These are phyloP conservation scores for Candida railenensis DNA, from an alignment of 805 yeast genomes.

Conservation along the genomic window DNA sequence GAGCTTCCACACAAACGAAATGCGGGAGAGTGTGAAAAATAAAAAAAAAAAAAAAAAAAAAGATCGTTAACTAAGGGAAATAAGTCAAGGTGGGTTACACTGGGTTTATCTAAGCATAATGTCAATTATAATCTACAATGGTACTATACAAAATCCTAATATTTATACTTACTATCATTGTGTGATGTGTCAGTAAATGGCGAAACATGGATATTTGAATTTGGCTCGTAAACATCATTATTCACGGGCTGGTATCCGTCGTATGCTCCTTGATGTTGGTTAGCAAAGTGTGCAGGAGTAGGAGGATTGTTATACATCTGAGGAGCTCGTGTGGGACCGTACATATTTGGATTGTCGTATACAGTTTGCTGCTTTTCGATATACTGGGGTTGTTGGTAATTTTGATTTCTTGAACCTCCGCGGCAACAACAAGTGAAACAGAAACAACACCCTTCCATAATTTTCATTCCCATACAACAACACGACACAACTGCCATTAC, in stretches of 20 bases:
- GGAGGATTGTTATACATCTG: conserved; percentile 1
- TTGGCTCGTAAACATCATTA: background rate
- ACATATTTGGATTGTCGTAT: conserved; percentile 7
- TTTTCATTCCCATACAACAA: conserved; percentile 49
- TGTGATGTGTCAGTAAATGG: conserved; percentile 2
- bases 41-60: too few relatives aligned
- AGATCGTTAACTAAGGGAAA: background rate
- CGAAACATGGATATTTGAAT: background rate
- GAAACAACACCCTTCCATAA: conserved; percentile 46
- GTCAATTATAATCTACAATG: too few relatives aligned
- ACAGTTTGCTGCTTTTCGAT: conserved; percentile 3
- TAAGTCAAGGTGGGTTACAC: too few relatives aligned
- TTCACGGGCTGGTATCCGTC: conserved; percentile 6
- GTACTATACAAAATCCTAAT: background rate
- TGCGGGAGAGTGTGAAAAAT: background rate
- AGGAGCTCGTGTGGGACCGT: conserved; percentile 2
- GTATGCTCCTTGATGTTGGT: conserved; percentile 2
- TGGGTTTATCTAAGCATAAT: too few relatives aligned
- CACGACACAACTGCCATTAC: conserved; percentile 55
- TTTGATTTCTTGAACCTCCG: conserved; percentile 11
- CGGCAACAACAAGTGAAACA: conserved; percentile 55
- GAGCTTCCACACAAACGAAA: conserved; percentile 4
- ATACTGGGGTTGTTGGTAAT: background rate
- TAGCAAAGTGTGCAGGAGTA: conserved; percentile 6
- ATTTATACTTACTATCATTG: background rate